A percentile compares a stretch with the other conserved stretches of the same genome.
Evolutionary conservation across 2,329 filamentous ascomycete species (phyloP).

Genomic region (Onygenales sp.): DNA sequence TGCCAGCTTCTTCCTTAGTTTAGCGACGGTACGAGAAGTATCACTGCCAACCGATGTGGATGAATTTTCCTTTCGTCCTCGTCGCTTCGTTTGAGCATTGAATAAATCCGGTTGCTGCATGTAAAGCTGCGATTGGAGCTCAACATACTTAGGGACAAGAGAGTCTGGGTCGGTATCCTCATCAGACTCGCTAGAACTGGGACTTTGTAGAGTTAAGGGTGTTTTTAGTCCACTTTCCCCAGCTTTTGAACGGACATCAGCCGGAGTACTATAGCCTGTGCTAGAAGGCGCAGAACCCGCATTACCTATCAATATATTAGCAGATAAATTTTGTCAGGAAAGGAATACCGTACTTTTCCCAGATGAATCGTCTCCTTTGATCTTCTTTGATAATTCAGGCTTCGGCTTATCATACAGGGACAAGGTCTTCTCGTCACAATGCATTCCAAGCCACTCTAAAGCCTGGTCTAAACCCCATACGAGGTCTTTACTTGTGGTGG

Average conservation of each 20-base stretch:
- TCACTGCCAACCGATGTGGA: conserved; percentile 29
- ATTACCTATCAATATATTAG: conserved; percentile 9
- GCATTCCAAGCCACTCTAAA: conserved; percentile 79
- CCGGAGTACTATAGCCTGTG: conserved; percentile 8
- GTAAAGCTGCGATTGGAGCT: conserved; percentile 61
- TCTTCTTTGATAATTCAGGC: conserved; percentile 12
- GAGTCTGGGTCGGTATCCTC: conserved; percentile 67
- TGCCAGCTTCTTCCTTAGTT: conserved; percentile 62
- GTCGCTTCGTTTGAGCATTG: conserved; percentile 25
- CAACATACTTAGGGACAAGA: conserved; percentile 65
- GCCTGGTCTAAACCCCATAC: conserved; percentile 83
- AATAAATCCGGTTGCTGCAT: conserved; percentile 48
- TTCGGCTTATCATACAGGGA: conserved; percentile 56
- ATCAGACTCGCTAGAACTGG: conserved; percentile 33
- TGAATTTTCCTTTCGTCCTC: not conserved
- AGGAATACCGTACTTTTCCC: not conserved
- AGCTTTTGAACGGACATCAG: not conserved
- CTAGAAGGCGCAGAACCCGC: not conserved
- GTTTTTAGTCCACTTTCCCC: not conserved
- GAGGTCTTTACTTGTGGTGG: conserved; percentile 48
- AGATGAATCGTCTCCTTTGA: not conserved
- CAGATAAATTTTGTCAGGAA: not conserved
- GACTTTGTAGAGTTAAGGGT: not conserved
- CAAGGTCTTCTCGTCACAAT: conserved; percentile 59
- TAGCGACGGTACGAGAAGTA: conserved; percentile 42